phyloP scores from a whole-genome alignment of 805 yeast species.

The Candida nitratophila region DNA sequence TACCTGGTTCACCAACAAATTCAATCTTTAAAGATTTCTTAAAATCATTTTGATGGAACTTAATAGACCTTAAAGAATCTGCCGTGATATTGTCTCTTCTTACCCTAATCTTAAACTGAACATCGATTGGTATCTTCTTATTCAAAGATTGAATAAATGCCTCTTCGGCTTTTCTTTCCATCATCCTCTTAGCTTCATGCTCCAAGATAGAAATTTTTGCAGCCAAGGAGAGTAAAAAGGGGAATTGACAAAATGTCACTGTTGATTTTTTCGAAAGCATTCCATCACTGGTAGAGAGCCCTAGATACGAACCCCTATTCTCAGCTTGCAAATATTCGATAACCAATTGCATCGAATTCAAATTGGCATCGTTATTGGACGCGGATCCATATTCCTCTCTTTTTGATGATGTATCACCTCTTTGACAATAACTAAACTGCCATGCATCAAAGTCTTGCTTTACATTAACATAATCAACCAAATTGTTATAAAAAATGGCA shows the following conservation, averaged over 20 bases:
- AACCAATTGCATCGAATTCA: conserved; percentile 29
- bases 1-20: conserved; percentile 83
- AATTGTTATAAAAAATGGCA: conserved; percentile 63
- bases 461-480: conserved; percentile 74
- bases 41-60: conserved; percentile 49
- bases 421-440: conserved; percentile 39
- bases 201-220: conserved; percentile 75
- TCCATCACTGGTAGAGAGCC: conserved; percentile 25
- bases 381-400: background rate
- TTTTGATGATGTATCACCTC: conserved; percentile 3
- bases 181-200: conserved; percentile 69
- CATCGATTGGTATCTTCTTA: conserved; percentile 52
- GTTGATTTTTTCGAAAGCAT: conserved; percentile 13
- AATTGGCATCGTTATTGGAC: conserved; percentile 8
- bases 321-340: conserved; percentile 38
- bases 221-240: conserved; percentile 76
- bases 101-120: conserved; percentile 61
- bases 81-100: conserved; percentile 59
- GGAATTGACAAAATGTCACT: conserved; percentile 73
- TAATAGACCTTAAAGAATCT: conserved; percentile 67
- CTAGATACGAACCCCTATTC: conserved; percentile 23
- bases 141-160: conserved; percentile 76
- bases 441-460: conserved; percentile 79
- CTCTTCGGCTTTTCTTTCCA: conserved; percentile 85
- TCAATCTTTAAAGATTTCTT: conserved; percentile 73